Base-by-base conservation (phyloP, 73 alveolate genomes). In the Blepharisma japonicum region DNA sequence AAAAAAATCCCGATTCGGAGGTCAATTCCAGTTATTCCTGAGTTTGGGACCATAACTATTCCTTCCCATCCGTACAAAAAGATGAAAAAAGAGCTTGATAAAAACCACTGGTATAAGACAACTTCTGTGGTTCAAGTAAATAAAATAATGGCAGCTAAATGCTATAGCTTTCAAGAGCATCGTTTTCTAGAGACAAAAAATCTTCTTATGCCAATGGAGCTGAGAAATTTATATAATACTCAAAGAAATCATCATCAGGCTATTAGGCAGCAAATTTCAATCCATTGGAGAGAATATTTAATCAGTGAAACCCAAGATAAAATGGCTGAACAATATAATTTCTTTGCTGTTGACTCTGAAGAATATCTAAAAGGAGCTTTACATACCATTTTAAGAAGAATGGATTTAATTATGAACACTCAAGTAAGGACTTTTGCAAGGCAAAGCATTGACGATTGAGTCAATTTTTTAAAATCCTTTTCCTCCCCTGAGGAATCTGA, bases 381-480 rank as follows among this genome's bases (percentile, higher is more conserved):
- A 18, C 90, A 94, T 84, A 89, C 92, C 76, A 89, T 94, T 4
- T 88, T 94, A 11, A 85, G 88, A 21, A 68, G 94, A 47, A 86
- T 94, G 54, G 96, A 94, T 71, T 87, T 89, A 55, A 90, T 94
- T 42, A 71, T 94, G 71, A 90, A 91, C 78, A 91, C 98, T 14
- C 87, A 94, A 80, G 67, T 94, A 55, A 86, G 93, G 81, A 95
- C 86, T 71, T 91, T 94, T 78, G 97, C 92, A 0, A 86, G 85
- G 83, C 86, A 77, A 56, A 91, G 97, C 38, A 91, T 94, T 6
- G 55, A 81, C 27, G 96, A 94, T 79, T 94, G 93, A 91, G 95
- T 94, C 79, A 91, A 77, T 32, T 94, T 88, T 84, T 83, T 94
- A 66, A 91, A 85, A 78, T 81, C 88, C 38, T 94, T 89, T 82